phyloP scores from a whole-genome alignment of 1,284 basidiomycete species.

The Volvariella volvacea region DNA sequence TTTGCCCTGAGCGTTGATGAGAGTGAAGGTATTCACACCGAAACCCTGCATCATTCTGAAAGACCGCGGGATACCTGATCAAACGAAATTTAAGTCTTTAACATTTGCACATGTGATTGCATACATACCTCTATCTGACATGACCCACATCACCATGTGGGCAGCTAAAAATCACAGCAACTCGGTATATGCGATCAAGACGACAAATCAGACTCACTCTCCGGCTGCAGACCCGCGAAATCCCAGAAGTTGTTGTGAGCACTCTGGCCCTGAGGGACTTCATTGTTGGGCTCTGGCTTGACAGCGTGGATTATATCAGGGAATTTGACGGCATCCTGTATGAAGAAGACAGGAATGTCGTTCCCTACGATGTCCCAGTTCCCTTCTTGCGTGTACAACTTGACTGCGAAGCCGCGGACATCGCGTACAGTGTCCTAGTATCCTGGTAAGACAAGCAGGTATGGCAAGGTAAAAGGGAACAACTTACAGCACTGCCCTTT shows the following conservation, averaged over 20 bases:
- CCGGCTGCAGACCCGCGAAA: conserved; percentile 59
- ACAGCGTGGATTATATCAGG: conserved; percentile 78
- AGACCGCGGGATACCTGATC: conserved; percentile 57
- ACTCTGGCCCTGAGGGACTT: conserved; percentile 54
- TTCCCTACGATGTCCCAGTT: conserved; percentile 84
- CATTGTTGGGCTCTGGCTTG: conserved; percentile 76
- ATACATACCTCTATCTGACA: conserved; percentile 63
- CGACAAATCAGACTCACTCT: conserved; percentile 31
- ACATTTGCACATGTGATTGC: not conserved
- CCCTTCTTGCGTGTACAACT: conserved; percentile 68
- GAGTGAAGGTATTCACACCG: conserved; percentile 76
- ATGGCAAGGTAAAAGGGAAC: not conserved
- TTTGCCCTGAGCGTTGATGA: conserved; percentile 60
- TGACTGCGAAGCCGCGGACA: conserved; percentile 77
- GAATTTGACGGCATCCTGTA: conserved; percentile 81
- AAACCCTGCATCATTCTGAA: conserved; percentile 86
- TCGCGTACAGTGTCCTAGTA: conserved; percentile 74
- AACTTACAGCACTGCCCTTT: conserved; percentile 60
- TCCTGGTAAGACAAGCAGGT: conserved; percentile 1
- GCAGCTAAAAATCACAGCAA: conserved; percentile 35
- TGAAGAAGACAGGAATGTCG: conserved; percentile 79
- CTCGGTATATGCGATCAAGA: not conserved
- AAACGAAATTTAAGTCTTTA: conserved; percentile 10
- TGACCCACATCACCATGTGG: conserved; percentile 79
- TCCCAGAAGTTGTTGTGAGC: conserved; percentile 89